These are phyloP conservation scores for Teratosphaeria viscida DNA, from an alignment of 2,329 filamentous ascomycete genomes.

Conservation along the genomic window DNA sequence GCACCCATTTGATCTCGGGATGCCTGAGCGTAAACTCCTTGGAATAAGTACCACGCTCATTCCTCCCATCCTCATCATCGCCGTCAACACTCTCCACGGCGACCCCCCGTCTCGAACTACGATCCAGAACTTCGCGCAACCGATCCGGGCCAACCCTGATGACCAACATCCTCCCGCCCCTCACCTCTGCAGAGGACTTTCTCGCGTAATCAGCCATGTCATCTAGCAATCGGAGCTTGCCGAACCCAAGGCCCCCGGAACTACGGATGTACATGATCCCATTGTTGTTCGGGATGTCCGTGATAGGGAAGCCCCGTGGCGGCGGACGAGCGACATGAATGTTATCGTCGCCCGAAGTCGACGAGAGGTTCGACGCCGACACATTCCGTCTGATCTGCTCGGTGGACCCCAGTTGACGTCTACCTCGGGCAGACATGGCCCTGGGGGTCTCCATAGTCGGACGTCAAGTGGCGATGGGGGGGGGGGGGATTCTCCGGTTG, in stretches of 20 bases:
- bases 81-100: conserved; percentile 20
- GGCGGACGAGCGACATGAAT: not conserved
- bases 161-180: not conserved
- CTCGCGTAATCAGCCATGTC: not conserved
- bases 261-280: not conserved
- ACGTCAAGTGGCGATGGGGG: not conserved
- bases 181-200: not conserved
- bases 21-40: conserved; percentile 20
- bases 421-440: not conserved
- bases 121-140: not conserved
- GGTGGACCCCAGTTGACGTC: not conserved
- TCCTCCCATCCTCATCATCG: conserved; percentile 28
- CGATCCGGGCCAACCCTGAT: not conserved
- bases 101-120: not conserved
- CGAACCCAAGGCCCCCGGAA: not conserved
- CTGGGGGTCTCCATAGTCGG: not conserved
- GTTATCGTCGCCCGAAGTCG: not conserved
- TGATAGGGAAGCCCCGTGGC: not conserved
- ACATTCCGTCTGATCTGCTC: not conserved
- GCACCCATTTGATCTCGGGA: conserved; percentile 23
- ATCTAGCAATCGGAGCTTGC: not conserved
- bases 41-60: conserved; percentile 22
- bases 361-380: not conserved
- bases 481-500: not conserved
- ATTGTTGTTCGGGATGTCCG: not conserved